Percentiles rank a stretch among this genome's conserved stretches.
Evolutionary conservation across 768 basidiomycete species (phyloP).

Genomic region (Russula sp.): DNA sequence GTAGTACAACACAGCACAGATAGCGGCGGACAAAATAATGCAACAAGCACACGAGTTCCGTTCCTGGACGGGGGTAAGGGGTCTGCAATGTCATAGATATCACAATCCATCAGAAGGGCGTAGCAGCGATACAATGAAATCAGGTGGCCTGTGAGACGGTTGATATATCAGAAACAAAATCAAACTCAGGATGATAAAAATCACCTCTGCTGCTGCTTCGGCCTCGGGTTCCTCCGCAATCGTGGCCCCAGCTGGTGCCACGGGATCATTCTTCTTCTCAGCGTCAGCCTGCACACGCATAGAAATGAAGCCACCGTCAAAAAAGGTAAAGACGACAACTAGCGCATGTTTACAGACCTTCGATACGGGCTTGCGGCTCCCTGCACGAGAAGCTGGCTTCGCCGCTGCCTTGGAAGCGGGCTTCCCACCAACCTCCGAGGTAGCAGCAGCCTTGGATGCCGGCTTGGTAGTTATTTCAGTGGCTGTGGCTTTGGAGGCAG

Average conservation of each 20-base stretch:
- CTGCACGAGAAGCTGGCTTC: constrained; percentile 26
- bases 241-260: constrained; percentile 10
- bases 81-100: constrained; percentile 21
- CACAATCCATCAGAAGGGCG: constrained; percentile 5
- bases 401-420: constrained; percentile 31
- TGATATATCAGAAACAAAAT: neutral
- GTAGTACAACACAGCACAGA: constrained; percentile 23
- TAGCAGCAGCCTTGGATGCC: constrained; percentile 27
- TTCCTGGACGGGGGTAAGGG: constrained; percentile 17
- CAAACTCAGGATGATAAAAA: neutral
- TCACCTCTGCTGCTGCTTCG: constrained; percentile 15
- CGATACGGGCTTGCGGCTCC: constrained; percentile 32
- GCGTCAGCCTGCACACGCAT: constrained; percentile 15
- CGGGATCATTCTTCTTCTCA: constrained; percentile 19
- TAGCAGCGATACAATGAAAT: neutral
- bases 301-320: neutral
- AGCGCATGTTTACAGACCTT: constrained; percentile 26
- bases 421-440: constrained; percentile 24
- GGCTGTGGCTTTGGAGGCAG: constrained; percentile 33
- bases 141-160: constrained; percentile 10
- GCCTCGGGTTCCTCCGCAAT: constrained; percentile 24
- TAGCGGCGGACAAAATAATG: constrained; percentile 19
- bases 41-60: constrained; percentile 18
- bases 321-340: constrained; percentile 12
- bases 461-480: constrained; percentile 35